Percentiles rank a stretch among this genome's conserved stretches.
Evolutionary conservation across 805 yeast species (phyloP).

Genomic region (Candida pini): DNA sequence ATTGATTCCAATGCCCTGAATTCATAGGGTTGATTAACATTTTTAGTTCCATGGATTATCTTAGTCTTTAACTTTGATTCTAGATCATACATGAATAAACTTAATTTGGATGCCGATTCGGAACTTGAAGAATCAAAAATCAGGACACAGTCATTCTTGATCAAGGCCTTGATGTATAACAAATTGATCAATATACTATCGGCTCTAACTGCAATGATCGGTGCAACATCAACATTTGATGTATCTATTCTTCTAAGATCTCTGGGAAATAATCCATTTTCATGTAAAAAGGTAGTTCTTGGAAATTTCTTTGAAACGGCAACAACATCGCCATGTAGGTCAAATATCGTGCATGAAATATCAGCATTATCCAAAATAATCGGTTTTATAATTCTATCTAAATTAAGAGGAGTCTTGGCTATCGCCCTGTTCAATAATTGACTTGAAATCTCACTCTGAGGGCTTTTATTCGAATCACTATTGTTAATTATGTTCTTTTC

Average conservation of each 20-base stretch:
- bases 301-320: constrained; percentile 71
- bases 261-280: constrained; percentile 75
- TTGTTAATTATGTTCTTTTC: too few relatives aligned
- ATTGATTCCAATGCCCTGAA: constrained; percentile 80
- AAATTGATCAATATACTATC: constrained; percentile 76
- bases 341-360: constrained; percentile 80
- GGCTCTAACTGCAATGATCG: constrained; percentile 76
- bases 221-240: constrained; percentile 73
- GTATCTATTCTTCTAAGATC: constrained; percentile 82
- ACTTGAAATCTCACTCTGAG: too few relatives aligned
- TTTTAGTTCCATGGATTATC: constrained; percentile 22
- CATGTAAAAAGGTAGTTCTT: constrained; percentile 60
- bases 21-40: constrained; percentile 56
- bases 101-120: constrained; percentile 62
- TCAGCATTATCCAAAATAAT: too few relatives aligned
- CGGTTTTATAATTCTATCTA: too few relatives aligned
- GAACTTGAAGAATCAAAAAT: constrained; percentile 71
- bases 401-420: too few relatives aligned
- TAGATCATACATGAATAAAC: constrained; percentile 79
- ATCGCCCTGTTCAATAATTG: too few relatives aligned
- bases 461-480: too few relatives aligned
- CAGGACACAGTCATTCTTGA: constrained; percentile 73
- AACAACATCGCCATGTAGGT: constrained; percentile 58
- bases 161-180: constrained; percentile 82
- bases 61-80: constrained; percentile 58